Percentiles rank a stretch among this genome's conserved stretches.
These are phyloP conservation scores for Alternaria solani DNA, from an alignment of 2,329 filamentous ascomycete species.

Conservation along the genomic window DNA sequence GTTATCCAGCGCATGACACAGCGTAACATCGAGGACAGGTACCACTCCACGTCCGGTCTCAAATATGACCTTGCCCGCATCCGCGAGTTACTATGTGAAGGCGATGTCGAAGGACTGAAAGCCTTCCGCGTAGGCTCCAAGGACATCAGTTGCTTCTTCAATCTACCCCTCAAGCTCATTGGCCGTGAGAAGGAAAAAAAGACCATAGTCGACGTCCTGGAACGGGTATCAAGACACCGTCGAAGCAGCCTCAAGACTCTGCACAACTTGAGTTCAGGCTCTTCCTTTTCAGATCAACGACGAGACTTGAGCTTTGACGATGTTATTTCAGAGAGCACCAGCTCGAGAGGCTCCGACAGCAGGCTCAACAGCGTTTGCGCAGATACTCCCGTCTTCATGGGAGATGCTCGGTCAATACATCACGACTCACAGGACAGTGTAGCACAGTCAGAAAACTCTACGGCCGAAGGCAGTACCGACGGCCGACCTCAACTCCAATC, in stretches of 20 bases:
- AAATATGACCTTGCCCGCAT: constrained; percentile 81
- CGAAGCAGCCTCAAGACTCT: constrained; percentile 52
- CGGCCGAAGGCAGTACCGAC: constrained; percentile 32
- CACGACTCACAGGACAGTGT: constrained; percentile 44
- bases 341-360: constrained; percentile 63
- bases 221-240: constrained; percentile 76
- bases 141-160: constrained; percentile 92
- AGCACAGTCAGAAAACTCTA: constrained; percentile 34
- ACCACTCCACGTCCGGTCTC: constrained; percentile 86
- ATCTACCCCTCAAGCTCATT: constrained; percentile 81
- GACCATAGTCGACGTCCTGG: constrained; percentile 73
- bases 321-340: constrained; percentile 58
- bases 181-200: constrained; percentile 77
- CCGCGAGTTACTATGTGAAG: constrained; percentile 76
- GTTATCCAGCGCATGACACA: constrained; percentile 93
- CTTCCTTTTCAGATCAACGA: constrained; percentile 61
- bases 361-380: constrained; percentile 48
- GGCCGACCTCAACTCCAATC: constrained; percentile 31
- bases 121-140: constrained; percentile 80
- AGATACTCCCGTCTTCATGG: constrained; percentile 35
- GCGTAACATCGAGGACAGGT: constrained; percentile 85
- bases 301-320: constrained; percentile 61
- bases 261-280: constrained; percentile 62
- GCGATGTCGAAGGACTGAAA: constrained; percentile 74
- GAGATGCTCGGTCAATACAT: constrained; percentile 34